These are phyloP conservation scores for Candida hispaniensis DNA, from an alignment of 805 yeast genomes.

Conservation along the genomic window DNA sequence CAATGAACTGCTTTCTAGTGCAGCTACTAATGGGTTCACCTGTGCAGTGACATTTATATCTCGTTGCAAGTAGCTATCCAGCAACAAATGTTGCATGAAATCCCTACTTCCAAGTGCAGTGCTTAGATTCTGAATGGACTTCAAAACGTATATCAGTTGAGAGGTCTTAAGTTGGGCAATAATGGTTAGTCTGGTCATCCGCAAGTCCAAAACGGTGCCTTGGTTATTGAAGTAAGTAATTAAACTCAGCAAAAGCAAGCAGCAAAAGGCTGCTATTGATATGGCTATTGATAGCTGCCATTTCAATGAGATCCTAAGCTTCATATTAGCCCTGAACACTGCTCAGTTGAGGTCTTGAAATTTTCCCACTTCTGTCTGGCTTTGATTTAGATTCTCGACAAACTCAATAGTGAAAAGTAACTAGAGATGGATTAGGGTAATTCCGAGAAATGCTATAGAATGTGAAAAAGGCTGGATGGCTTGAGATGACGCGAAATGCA, in stretches of 20 bases:
- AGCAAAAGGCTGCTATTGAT: conserved; percentile 11
- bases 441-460: neutral
- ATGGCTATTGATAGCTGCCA: conserved; percentile 9
- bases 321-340: neutral
- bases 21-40: conserved; percentile 17
- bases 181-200: conserved; percentile 60
- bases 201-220: conserved; percentile 42
- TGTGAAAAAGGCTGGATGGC: neutral
- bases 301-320: conserved; percentile 13
- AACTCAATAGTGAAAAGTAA: conserved; percentile 1
- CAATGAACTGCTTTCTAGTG: conserved; percentile 21
- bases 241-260: conserved; percentile 5
- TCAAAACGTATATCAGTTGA: conserved; percentile 59
- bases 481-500: neutral
- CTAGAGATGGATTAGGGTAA: neutral
- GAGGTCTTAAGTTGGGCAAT: conserved; percentile 73
- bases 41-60: conserved; percentile 4
- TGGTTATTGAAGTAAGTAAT: conserved; percentile 47
- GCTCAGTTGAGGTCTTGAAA: neutral
- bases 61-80: conserved; percentile 32
- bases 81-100: conserved; percentile 45
- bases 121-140: conserved; percentile 54
- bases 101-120: conserved; percentile 51
- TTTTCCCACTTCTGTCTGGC: conserved; percentile 28
- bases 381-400: neutral